Evolutionary conservation across 1,284 basidiomycete genomes (phyloP), one percentile per base, ranked within the genome.

Genomic region (Rhodotorula sp.): DNA sequence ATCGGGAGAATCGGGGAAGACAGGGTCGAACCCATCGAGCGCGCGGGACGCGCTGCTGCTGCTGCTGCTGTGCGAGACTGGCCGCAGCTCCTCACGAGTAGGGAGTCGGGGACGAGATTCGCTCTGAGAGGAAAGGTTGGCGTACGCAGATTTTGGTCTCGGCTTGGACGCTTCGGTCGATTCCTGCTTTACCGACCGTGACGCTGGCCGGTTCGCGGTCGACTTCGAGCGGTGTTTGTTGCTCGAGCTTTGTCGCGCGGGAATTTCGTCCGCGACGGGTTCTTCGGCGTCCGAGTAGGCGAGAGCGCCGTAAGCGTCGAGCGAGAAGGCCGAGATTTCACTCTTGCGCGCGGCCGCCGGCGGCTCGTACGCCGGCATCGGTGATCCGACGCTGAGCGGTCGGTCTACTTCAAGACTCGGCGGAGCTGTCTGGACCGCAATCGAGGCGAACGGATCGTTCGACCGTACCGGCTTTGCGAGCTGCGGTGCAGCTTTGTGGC

Each of bases 301-400:
- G 28, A 69, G 58, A 26, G 38, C 68, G n/a, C 47, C 67, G 28
- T 66, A 55, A 2, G 67, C 70, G 14, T 49, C 21, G 60, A 74
- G 63, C 26, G 65, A 67, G 61, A 65, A 69, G 5, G 58, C 58
- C n/a, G 55, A 56, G 14, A 55, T 55, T 45, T 67, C 67, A 59
- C 61, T 64, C 21, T 55, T 59, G 16, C 66, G 47, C 16, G 34
- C 23, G 18, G 16, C 18, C 57, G 21, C 15, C 4, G 54, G 50
- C 7, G 68, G 68, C 59, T 68, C 58, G 59, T 52, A 68, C 12
- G 69, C 49, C 2, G 72, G 72, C 72, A 70, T 73, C 4, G 69
- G 69, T 6, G 64, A 57, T 5, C 69, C 69, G 52, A 66, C 31
- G 23, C 59, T 59, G 69, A 6, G 54, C 61, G 58, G 64, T 50